Evolutionary conservation across 2,329 filamentous ascomycete species (phyloP).

Genomic region (Scorias spongiosa): DNA sequence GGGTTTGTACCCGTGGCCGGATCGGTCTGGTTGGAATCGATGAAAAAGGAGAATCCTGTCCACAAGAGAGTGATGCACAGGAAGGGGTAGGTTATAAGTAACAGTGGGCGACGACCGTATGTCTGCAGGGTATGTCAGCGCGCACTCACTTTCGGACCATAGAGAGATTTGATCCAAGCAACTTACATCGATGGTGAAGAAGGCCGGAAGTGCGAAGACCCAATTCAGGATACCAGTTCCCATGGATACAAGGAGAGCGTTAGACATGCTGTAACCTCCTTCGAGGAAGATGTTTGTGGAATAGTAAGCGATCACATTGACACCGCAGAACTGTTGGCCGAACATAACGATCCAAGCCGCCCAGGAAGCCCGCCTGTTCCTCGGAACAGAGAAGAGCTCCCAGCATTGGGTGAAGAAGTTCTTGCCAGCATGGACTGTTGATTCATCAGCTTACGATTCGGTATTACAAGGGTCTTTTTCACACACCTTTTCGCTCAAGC

Average conservation of each 20-base stretch:
- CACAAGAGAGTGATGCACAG: conserved; percentile 33
- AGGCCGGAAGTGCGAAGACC: conserved; percentile 21
- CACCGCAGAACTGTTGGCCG: conserved; percentile 8
- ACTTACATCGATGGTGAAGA: conserved; percentile 20
- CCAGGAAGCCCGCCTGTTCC: conserved; percentile 11
- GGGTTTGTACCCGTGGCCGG: conserved; percentile 5
- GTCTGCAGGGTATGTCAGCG: conserved; percentile 27
- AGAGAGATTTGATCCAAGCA: too few species aligned
- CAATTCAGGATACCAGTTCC: conserved; percentile 26
- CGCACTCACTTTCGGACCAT: conserved; percentile 4
- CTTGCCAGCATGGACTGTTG: conserved; percentile 12
- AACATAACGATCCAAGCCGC: conserved; percentile 9
- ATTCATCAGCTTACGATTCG: background rate
- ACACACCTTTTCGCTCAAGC: conserved; percentile 12
- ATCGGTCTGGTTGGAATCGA: conserved; percentile 7
- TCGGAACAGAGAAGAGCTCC: conserved; percentile 12
- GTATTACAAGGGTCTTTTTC: conserved; percentile 1
- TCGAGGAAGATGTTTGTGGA: conserved; percentile 7
- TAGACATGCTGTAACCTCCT: conserved; percentile 13
- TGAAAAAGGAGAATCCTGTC: conserved; percentile 23
- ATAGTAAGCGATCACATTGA: conserved; percentile 10
- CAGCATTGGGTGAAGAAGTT: conserved; percentile 7
- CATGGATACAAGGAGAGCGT: conserved; percentile 16
- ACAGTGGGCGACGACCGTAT: conserved; percentile 25
- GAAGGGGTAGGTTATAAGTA: conserved; percentile 27